These are phyloP conservation scores for Sporothrix dimorphospora DNA, from an alignment of 2,329 filamentous ascomycete genomes.

Conservation along the genomic window DNA sequence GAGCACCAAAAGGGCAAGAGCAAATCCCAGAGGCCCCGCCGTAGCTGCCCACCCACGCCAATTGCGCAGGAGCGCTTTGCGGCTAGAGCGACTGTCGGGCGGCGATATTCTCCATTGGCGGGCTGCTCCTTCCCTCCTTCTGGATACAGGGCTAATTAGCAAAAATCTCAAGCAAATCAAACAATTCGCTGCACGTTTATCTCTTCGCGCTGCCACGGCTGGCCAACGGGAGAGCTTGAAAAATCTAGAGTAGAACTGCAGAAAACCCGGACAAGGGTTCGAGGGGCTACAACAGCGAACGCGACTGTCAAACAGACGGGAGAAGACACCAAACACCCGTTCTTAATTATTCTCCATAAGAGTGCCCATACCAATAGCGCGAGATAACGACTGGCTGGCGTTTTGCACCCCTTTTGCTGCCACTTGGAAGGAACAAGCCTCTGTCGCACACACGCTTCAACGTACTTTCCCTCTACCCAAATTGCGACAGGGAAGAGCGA, in stretches of 20 bases:
- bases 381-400: slow-evolving; percentile 26
- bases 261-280: neutral
- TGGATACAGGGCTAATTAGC: neutral
- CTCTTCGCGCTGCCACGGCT: neutral
- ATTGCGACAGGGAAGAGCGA: slow-evolving; percentile 18
- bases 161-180: neutral
- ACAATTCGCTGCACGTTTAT: slow-evolving; percentile 9
- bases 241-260: neutral
- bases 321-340: neutral
- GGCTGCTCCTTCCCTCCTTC: neutral
- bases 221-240: slow-evolving; percentile 23
- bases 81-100: neutral
- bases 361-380: slow-evolving; percentile 20
- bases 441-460: slow-evolving; percentile 16
- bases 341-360: neutral
- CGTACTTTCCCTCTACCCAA: slow-evolving; percentile 9
- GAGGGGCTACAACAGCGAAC: neutral
- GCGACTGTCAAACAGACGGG: neutral
- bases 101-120: neutral
- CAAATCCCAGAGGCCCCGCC: neutral
- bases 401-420: slow-evolving; percentile 13
- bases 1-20: slow-evolving; percentile 15
- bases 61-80: neutral
- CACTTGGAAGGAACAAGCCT: slow-evolving; percentile 17
- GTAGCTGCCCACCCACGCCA: neutral